phyloP scores from a whole-genome alignment of 345 rosid species.

The Anacardium occidentale region DNA sequence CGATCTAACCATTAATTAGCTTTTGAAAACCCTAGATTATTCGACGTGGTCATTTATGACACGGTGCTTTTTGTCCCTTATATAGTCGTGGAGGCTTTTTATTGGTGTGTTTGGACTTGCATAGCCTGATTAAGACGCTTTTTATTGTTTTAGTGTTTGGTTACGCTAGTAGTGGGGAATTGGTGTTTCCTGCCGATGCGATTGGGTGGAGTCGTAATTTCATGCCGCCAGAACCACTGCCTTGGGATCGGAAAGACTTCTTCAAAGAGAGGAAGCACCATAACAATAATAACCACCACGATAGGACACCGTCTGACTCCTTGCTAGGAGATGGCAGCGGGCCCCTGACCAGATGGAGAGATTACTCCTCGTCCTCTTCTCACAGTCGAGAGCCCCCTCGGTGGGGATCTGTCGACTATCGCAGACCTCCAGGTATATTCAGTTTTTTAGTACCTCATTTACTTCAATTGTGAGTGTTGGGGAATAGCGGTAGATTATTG shows the following conservation, averaged over 20 bases:
- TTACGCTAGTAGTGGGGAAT: constrained; percentile 19
- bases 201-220: constrained; percentile 38
- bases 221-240: constrained; percentile 95
- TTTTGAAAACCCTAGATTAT: background rate
- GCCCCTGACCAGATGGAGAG: constrained; percentile 73
- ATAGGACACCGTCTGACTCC: constrained; percentile 53
- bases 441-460: background rate
- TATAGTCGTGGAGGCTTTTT: constrained; percentile 2
- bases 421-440: constrained; percentile 69
- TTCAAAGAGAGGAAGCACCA: constrained; percentile 72
- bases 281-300: constrained; percentile 30
- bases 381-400: constrained; percentile 57
- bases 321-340: constrained; percentile 35
- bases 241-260: constrained; percentile 91
- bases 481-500: background rate
- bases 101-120: background rate
- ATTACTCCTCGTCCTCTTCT: constrained; percentile 48
- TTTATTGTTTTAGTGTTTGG: constrained; percentile 1
- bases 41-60: background rate
- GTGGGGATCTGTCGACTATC: constrained; percentile 73
- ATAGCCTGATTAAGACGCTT: constrained; percentile 9
- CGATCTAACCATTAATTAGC: background rate
- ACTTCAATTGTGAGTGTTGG: background rate
- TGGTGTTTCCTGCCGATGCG: constrained; percentile 40
- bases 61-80: background rate